A percentile compares a stretch with the other conserved stretches of the same genome.
Evolutionary conservation across 768 basidiomycete genomes (phyloP).

Genomic region (Tricholoma furcatifolium): DNA sequence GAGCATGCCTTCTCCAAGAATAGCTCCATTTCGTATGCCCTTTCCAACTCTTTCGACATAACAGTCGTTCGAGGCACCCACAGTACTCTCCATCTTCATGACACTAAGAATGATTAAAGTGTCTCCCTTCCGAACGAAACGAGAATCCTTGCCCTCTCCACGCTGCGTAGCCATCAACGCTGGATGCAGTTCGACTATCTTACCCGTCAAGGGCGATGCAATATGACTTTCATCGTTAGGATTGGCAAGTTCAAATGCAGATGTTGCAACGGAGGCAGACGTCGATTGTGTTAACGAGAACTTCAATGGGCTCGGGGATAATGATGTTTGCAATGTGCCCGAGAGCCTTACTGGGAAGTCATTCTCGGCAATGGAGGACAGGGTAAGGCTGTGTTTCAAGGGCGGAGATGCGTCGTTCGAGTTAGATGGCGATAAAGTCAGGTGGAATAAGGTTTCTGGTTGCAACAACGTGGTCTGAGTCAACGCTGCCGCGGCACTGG

Average conservation of each 20-base stretch:
- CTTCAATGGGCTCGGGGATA: constrained; percentile 25
- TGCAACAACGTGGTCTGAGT: constrained; percentile 23
- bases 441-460: constrained; percentile 35
- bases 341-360: constrained; percentile 34
- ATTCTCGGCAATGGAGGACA: constrained; percentile 32
- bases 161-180: constrained; percentile 18
- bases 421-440: constrained; percentile 22
- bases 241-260: constrained; percentile 33
- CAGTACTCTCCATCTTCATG: constrained; percentile 42
- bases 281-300: constrained; percentile 33
- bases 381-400: constrained; percentile 29
- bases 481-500: not conserved
- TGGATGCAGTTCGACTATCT: constrained; percentile 34
- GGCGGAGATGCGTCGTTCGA: not conserved
- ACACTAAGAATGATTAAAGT: constrained; percentile 32
- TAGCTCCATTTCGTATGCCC: constrained; percentile 29
- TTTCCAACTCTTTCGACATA: constrained; percentile 28
- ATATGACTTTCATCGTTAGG: constrained; percentile 30
- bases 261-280: constrained; percentile 24
- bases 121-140: constrained; percentile 32
- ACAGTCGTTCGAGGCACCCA: constrained; percentile 29
- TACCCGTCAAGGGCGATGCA: constrained; percentile 34
- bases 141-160: not conserved
- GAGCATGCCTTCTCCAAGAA: constrained; percentile 34
- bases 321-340: constrained; percentile 31